Conservation (phyloP, 1,284 basidiomycete genomes). For the Cutaneotrichosporon sp. region DNA sequence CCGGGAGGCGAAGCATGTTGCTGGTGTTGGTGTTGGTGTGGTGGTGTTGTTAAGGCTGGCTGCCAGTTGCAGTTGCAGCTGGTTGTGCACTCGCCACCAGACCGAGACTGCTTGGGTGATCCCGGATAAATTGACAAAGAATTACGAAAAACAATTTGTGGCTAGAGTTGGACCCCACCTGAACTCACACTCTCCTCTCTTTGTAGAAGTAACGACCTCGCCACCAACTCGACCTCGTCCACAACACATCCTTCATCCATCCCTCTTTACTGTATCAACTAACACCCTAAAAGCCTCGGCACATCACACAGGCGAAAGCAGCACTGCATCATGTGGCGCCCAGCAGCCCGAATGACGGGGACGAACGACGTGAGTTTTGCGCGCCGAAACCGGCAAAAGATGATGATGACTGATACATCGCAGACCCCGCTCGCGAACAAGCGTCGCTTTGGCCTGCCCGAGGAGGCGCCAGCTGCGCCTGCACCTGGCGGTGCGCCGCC, state of each 20-base stretch:
- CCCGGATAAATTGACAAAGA: not conserved
- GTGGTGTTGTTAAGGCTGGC: not conserved
- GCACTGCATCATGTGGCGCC: conserved; percentile 67
- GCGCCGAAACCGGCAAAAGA: not conserved
- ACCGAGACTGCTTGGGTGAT: not conserved
- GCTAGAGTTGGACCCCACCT: not conserved
- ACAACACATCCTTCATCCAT: not conserved
- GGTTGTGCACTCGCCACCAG: too few relatives aligned
- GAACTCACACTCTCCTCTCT: not conserved
- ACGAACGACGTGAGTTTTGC: conserved; percentile 49
- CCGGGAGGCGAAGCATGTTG: conserved; percentile 26
- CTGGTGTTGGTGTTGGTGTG: not conserved
- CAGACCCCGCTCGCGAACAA: conserved; percentile 59
- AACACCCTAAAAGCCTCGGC: not conserved
- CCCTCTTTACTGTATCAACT: not conserved
- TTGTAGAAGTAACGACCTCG: not conserved
- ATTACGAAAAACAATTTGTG: not conserved
- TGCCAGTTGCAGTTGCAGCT: too few relatives aligned
- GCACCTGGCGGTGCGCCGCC: conserved; percentile 49
- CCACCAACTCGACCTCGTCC: not conserved
- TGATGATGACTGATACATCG: not conserved
- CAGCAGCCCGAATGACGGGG: conserved; percentile 56
- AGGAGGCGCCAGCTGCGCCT: conserved; percentile 49
- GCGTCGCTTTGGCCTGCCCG: conserved; percentile 78
- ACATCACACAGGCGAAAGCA: not conserved